Base-by-base conservation (phyloP, 768 basidiomycete genomes). In the Pholiota microspora region DNA sequence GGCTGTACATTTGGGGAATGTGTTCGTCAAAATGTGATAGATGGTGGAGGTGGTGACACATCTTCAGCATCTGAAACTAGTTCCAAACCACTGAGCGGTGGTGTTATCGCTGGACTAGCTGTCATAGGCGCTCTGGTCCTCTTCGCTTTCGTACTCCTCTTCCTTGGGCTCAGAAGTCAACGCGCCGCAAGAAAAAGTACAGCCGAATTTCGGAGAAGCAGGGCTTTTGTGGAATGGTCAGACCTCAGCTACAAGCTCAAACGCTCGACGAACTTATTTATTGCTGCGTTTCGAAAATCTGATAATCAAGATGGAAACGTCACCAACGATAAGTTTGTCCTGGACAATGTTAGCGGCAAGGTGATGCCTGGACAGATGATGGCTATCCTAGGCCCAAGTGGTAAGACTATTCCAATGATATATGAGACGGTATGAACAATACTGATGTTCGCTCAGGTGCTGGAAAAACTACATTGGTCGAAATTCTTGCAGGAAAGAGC, bases 331-430 rank as follows among this genome's bases (percentile, higher is more conserved):
- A 83, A 87, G 62, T 74, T 81, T 32, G 77, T 97, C 13, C 73
- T 98, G 35, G 84, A 92, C 63, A 73, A 73, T 35, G 77, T 94
- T 27, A 82, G 71, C 45, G 95, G 94, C 0, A 68, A 70, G 8
- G 82, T 96, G n/a, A 71, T 74, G 2, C 83, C 92, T 0, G 94
- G 95, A 8, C 82, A 89, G 57, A 84, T 97, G 76, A 86, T 93
- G 80, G 91, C 90, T n/a, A 83, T 97, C 52, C 79, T 98, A 2
- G 95, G 95, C 0, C 94, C 95, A 0, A 91, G 89, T 61, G 94
- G 94, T 77, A 63, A 58, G 71, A 47, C 24, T n/a, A 4, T 45
- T 27, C 54, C 6, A 28, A 42, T 31, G 21, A 45, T 48, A 21
- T 25, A 35, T 28, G 32, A 45, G n/a, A 9, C 47, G 13, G 18